A percentile compares a stretch with the other conserved stretches of the same genome.
phyloP scores from a whole-genome alignment of 2,329 filamentous ascomycete species.

The Aspergillus calidoustus region DNA sequence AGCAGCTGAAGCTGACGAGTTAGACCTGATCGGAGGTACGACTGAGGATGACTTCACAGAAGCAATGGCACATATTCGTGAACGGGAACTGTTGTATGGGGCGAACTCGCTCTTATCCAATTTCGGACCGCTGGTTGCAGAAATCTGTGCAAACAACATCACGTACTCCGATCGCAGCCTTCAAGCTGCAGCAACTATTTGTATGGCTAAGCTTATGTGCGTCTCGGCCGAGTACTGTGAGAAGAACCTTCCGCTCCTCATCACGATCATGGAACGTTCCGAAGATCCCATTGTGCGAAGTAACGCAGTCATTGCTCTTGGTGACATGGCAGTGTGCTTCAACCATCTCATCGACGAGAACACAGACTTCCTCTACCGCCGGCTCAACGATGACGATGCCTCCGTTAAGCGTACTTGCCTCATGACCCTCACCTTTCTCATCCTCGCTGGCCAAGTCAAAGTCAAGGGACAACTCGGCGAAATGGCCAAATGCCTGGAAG shows the following conservation, averaged over 20 bases:
- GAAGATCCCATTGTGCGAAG: constrained; percentile 89
- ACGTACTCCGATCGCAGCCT: constrained; percentile 87
- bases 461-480: constrained; percentile 98
- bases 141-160: constrained; percentile 94
- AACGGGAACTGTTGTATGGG: constrained; percentile 82
- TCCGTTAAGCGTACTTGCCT: constrained; percentile 96
- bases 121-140: constrained; percentile 88
- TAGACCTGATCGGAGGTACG: constrained; percentile 95
- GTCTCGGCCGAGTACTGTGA: constrained; percentile 97
- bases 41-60: constrained; percentile 94
- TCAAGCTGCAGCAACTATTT: constrained; percentile 90
- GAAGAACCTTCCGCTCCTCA: constrained; percentile 85
- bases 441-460: constrained; percentile 96
- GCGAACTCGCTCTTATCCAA: constrained; percentile 81
- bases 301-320: constrained; percentile 94
- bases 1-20: constrained; percentile 76
- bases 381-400: constrained; percentile 83
- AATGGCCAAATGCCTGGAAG: constrained; percentile 98
- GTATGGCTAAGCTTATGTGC: constrained; percentile 98
- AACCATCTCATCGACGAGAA: constrained; percentile 99
- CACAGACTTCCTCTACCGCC: constrained; percentile 94
- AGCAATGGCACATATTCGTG: constrained; percentile 80
- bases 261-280: constrained; percentile 96
- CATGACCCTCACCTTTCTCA: constrained; percentile 98
- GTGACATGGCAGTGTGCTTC: constrained; percentile 99